Percentiles rank a stretch among this genome's conserved stretches.
phyloP scores from a whole-genome alignment of 805 yeast genomes.

The Candida stauntonica region DNA sequence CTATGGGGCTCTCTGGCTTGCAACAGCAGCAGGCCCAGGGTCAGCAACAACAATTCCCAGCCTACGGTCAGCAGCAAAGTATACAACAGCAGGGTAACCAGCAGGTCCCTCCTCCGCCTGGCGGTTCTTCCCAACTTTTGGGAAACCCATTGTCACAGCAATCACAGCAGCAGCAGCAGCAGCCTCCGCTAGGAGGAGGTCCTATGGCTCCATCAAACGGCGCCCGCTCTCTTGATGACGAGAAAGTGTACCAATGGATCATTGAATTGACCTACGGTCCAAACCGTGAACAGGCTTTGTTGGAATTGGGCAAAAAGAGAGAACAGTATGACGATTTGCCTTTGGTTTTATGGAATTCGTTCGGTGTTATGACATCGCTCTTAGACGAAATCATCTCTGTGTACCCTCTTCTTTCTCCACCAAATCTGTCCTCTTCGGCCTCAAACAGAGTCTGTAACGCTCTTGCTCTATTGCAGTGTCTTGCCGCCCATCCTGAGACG shows the following conservation, averaged over 20 bases:
- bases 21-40: slow-evolving; percentile 13
- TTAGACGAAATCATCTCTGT: slow-evolving; percentile 87
- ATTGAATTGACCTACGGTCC: slow-evolving; percentile 86
- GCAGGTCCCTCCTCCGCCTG: slow-evolving; percentile 11
- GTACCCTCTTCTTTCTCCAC: slow-evolving; percentile 86
- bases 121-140: slow-evolving; percentile 12
- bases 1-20: too few relatives aligned
- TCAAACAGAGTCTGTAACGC: slow-evolving; percentile 96
- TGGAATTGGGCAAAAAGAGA: slow-evolving; percentile 89
- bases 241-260: slow-evolving; percentile 86
- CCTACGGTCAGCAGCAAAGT: slow-evolving; percentile 10
- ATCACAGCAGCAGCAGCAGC: slow-evolving; percentile 17
- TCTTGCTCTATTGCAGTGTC: slow-evolving; percentile 89
- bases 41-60: slow-evolving; percentile 21
- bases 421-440: slow-evolving; percentile 76
- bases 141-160: too few relatives aligned
- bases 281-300: slow-evolving; percentile 85
- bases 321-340: slow-evolving; percentile 95
- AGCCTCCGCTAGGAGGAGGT: slow-evolving; percentile 9
- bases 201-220: slow-evolving; percentile 11
- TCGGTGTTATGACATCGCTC: slow-evolving; percentile 91
- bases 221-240: slow-evolving; percentile 58
- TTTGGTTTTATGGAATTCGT: slow-evolving; percentile 88
- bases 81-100: slow-evolving; percentile 3
- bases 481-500: slow-evolving; percentile 92